Base-by-base conservation (phyloP, 768 basidiomycete genomes). In the Tremella fuciformis region DNA sequence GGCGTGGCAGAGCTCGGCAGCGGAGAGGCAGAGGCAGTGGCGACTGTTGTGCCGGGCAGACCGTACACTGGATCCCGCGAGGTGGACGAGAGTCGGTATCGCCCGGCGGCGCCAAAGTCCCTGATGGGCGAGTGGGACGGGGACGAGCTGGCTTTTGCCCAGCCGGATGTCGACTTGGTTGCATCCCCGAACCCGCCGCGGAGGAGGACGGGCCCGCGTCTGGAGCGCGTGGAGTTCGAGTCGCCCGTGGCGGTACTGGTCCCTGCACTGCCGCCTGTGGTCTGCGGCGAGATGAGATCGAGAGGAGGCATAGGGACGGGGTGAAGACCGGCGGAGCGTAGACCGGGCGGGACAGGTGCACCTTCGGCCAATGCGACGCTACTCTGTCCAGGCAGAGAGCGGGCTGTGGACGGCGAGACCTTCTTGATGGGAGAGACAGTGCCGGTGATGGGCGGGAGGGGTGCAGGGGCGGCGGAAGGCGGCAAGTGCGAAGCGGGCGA, bases 171-270 rank as follows among this genome's bases (percentile, higher is more conserved):
- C 42, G 29, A 34, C 11, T 34, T 34, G 29, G 29, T 46, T 38
- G 26, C 13, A 22, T 66, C 63, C 2, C 64, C 68, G 38, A 73
- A 73, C 2, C 71, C 71, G n/a, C 71, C 71, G 15, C 71, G 60
- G 3, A 73, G 62, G 13, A 73, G 57, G 1, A 73, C 71, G 0
- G 71, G 71, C n/a, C 71, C 69, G 24, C 71, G 60, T 15, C 64
- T 54, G 11, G 63, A 58, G 38, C 58, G 29, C 49, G 34, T 15
- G 49, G 58, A 39, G 8, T 53, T 38, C 18, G 64, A 54, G 21
- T 62, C 55, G 42, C 42, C 37, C 8, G 55, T 58, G 37, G 57
- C 54, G 24, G 7, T 56, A 11, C 29, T 34, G 13, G 57, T 39
- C 47, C 9, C 18, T 21, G 53, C 55, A 21, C 48, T 55, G 7